phyloP scores from a whole-genome alignment of 2,329 filamentous ascomycete species.

The Neurospora crassa region DNA sequence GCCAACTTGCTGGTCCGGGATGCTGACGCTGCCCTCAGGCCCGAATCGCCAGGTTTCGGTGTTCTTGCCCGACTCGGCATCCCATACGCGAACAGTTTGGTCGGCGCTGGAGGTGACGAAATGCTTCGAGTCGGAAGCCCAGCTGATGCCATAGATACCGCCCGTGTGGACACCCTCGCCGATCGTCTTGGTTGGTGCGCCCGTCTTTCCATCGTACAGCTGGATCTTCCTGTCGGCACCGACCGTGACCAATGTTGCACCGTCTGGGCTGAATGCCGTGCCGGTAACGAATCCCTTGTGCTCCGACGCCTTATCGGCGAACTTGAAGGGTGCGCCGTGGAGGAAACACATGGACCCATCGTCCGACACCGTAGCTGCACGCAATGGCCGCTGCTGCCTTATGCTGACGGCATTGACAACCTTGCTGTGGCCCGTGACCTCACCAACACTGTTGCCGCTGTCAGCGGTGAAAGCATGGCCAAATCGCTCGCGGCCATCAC shows the following conservation, averaged over 20 bases:
- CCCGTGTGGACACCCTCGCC: slow-evolving; percentile 81
- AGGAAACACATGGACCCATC: slow-evolving; percentile 87
- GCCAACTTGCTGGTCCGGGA: slow-evolving; percentile 85
- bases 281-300: slow-evolving; percentile 88
- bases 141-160: slow-evolving; percentile 86
- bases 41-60: slow-evolving; percentile 81
- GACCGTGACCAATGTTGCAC: slow-evolving; percentile 70
- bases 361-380: slow-evolving; percentile 84
- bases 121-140: slow-evolving; percentile 76
- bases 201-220: slow-evolving; percentile 93
- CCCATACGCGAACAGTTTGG: slow-evolving; percentile 92
- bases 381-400: slow-evolving; percentile 78
- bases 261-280: slow-evolving; percentile 83
- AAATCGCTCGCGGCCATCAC: slow-evolving; percentile 87
- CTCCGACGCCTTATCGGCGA: slow-evolving; percentile 70
- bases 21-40: slow-evolving; percentile 57
- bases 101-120: slow-evolving; percentile 91
- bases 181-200: slow-evolving; percentile 68
- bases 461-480: slow-evolving; percentile 92
- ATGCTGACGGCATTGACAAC: slow-evolving; percentile 87
- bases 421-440: slow-evolving; percentile 85
- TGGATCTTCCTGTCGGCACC: slow-evolving; percentile 90
- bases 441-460: slow-evolving; percentile 90
- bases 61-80: slow-evolving; percentile 67
- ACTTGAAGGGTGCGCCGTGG: slow-evolving; percentile 92